phyloP scores from a whole-genome alignment of 139 green algal genomes.

The Volvox africanus region DNA sequence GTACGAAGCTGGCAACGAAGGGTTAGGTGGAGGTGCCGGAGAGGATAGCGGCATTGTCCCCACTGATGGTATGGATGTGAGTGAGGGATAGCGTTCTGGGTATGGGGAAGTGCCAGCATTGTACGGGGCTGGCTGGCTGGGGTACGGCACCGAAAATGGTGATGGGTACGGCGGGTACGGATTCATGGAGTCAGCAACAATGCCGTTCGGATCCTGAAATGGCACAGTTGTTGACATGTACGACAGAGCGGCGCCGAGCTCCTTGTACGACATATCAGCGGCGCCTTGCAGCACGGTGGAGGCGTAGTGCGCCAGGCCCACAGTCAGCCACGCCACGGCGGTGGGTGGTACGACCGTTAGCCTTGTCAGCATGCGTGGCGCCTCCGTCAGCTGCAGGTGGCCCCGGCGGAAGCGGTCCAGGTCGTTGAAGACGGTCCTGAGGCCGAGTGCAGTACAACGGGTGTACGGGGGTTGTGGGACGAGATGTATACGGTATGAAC shows the following conservation, averaged over 20 bases:
- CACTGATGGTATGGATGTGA: neutral
- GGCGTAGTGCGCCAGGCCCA: neutral
- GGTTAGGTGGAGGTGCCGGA: neutral
- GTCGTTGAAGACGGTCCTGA: neutral
- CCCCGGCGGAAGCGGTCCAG: constrained; percentile 7
- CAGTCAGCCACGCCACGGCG: constrained; percentile 8
- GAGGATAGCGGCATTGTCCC: neutral
- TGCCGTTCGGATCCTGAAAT: neutral
- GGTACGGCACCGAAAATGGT: neutral
- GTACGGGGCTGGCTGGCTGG: neutral
- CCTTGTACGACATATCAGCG: constrained; percentile 13
- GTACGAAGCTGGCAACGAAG: neutral
- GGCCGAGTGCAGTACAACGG: neutral
- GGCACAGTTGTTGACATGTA: neutral
- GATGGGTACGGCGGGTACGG: neutral
- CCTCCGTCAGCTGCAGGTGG: neutral
- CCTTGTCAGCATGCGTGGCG: neutral
- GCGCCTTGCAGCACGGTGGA: neutral
- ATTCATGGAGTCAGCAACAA: neutral
- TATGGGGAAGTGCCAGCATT: neutral
- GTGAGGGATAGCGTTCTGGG: neutral
- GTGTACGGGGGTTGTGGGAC: neutral
- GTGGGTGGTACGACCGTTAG: neutral
- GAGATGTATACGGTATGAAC: neutral
- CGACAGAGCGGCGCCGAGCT: constrained; percentile 16